phyloP scores from a whole-genome alignment of 2,329 filamentous ascomycete species.

The Zymoseptoria ardabiliae region DNA sequence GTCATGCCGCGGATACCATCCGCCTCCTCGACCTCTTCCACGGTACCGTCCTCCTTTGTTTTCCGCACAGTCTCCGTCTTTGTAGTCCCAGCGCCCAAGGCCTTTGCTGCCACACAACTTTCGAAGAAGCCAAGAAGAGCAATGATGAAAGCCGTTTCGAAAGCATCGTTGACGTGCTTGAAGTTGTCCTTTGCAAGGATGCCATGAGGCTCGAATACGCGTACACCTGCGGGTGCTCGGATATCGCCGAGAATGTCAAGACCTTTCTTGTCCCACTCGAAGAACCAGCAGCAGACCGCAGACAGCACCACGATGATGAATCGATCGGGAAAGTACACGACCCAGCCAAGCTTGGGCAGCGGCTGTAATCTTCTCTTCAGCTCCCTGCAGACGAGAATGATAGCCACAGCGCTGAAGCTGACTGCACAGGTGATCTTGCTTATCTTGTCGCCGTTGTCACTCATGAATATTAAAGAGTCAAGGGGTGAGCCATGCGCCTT shows the following conservation, averaged over 20 bases:
- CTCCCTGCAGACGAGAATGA: slow-evolving; percentile 81
- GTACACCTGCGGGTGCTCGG: slow-evolving; percentile 55
- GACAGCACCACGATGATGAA: slow-evolving; percentile 83
- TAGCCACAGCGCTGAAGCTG: slow-evolving; percentile 68
- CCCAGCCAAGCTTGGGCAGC: slow-evolving; percentile 55
- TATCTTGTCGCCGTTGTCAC: slow-evolving; percentile 55
- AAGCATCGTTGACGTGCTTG: slow-evolving; percentile 72
- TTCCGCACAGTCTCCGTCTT: slow-evolving; percentile 47
- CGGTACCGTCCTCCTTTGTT: slow-evolving; percentile 22
- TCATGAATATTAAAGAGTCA: slow-evolving; percentile 75
- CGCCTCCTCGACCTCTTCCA: slow-evolving; percentile 26
- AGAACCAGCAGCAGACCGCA: slow-evolving; percentile 67
- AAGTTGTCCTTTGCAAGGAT: slow-evolving; percentile 73
- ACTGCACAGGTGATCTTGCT: slow-evolving; percentile 72
- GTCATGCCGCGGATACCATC: slow-evolving; percentile 67
- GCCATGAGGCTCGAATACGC: slow-evolving; percentile 73
- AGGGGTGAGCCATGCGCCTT: slow-evolving; percentile 78
- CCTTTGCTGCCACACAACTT: slow-evolving; percentile 91
- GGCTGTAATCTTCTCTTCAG: slow-evolving; percentile 75
- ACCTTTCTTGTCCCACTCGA: slow-evolving; percentile 71
- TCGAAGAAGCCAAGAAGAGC: slow-evolving; percentile 97
- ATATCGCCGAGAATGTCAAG: slow-evolving; percentile 79
- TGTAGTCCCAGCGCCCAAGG: slow-evolving; percentile 55
- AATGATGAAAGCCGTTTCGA: slow-evolving; percentile 89
- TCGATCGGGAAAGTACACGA: slow-evolving; percentile 87